These are phyloP conservation scores for Fusarium duplospermum DNA, from an alignment of 2,329 filamentous ascomycete species.

Conservation along the genomic window DNA sequence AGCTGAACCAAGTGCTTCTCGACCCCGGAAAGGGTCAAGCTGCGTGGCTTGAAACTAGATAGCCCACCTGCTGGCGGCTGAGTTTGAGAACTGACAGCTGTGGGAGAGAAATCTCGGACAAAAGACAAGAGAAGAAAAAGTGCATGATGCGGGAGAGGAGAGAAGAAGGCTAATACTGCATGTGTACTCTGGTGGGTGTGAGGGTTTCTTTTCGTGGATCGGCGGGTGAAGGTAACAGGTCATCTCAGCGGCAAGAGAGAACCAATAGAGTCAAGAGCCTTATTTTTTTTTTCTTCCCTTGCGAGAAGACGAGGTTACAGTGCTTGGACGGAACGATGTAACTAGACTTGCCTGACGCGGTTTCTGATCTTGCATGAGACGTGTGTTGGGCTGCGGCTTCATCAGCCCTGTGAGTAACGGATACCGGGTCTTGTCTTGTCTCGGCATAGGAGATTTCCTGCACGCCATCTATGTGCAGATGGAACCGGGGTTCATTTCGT, in stretches of 20 bases:
- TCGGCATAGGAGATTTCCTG: conserved; percentile 16
- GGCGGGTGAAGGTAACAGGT: neutral
- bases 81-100: neutral
- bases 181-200: neutral
- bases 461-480: conserved; percentile 29
- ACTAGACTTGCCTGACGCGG: conserved; percentile 11
- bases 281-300: neutral
- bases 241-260: neutral
- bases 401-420: conserved; percentile 1
- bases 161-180: conserved; percentile 22
- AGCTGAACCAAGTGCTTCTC: conserved; percentile 4
- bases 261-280: neutral
- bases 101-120: neutral
- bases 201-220: neutral
- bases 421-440: neutral
- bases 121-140: neutral
- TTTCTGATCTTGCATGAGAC: conserved; percentile 24
- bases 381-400: neutral
- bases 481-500: conserved; percentile 2
- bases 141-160: conserved; percentile 1
- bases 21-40: conserved; percentile 20
- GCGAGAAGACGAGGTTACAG: conserved; percentile 15
- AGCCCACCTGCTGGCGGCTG: neutral
- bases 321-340: conserved; percentile 12
- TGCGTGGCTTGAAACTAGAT: conserved; percentile 5